These are phyloP conservation scores for Simplicillium aogashimaense DNA, from an alignment of 2,329 filamentous ascomycete species.

Conservation along the genomic window DNA sequence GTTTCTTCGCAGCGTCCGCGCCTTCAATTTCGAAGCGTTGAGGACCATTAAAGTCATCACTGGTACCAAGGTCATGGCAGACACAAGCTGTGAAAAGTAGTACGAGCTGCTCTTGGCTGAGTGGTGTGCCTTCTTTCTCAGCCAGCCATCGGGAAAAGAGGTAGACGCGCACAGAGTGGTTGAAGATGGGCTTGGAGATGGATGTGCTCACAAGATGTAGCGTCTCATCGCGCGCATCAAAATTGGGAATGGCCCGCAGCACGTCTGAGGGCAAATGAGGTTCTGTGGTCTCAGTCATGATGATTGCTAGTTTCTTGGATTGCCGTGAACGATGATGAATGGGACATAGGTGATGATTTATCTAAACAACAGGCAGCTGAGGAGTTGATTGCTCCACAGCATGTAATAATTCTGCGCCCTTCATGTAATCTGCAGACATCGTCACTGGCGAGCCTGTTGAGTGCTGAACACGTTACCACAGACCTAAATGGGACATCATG, in stretches of 20 bases:
- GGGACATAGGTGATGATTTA: too few relatives aligned
- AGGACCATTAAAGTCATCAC: constrained; percentile 16
- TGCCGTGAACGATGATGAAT: too few relatives aligned
- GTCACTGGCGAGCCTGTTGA: too few relatives aligned
- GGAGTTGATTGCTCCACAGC: too few relatives aligned
- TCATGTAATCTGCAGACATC: too few relatives aligned
- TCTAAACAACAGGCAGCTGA: too few relatives aligned
- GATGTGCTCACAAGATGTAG: neutral
- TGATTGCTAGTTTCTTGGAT: too few relatives aligned
- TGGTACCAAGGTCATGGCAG: constrained; percentile 23
- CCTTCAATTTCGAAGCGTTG: constrained; percentile 25
- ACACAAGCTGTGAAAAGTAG: constrained; percentile 23
- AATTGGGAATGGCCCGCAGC: neutral
- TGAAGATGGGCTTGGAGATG: constrained; percentile 17
- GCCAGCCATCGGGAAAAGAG: constrained; percentile 14
- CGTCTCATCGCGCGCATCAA: neutral
- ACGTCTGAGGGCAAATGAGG: too few relatives aligned
- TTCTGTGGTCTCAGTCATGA: too few relatives aligned
- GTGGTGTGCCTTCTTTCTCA: constrained; percentile 10
- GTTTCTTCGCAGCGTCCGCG: constrained; percentile 17
- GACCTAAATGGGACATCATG: too few relatives aligned
- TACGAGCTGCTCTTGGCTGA: constrained; percentile 3
- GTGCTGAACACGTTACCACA: too few relatives aligned
- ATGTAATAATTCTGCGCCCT: too few relatives aligned
- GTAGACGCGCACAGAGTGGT: constrained; percentile 18